Conservation (phyloP, 345 rosid species). For the Arabidopsis arenosa region DNA sequence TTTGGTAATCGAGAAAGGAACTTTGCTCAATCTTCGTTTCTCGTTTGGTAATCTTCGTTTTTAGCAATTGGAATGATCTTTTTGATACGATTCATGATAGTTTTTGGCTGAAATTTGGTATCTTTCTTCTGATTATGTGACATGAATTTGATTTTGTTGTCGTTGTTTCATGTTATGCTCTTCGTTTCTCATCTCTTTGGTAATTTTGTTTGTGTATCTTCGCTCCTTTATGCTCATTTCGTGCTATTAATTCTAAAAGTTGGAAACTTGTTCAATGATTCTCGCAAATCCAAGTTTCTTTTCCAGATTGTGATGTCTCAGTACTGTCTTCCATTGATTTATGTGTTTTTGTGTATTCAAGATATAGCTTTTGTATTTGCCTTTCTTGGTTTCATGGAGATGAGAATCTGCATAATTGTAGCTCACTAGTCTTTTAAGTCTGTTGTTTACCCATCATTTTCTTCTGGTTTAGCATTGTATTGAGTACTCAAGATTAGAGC, state of each 20-base stretch:
- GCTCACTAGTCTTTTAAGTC: background rate
- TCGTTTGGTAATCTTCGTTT: background rate
- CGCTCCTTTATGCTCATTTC: background rate
- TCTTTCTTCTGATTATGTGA: background rate
- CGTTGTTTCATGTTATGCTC: background rate
- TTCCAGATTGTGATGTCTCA: background rate
- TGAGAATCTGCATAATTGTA: background rate
- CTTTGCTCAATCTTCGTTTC: background rate
- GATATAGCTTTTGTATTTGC: background rate
- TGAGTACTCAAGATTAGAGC: background rate
- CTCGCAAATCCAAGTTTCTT: background rate
- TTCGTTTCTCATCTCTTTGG: too few relatives aligned
- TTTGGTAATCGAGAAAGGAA: conserved; percentile 27
- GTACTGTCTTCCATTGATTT: background rate
- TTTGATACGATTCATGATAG: background rate
- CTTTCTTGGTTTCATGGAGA: background rate
- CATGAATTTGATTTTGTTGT: conserved; percentile 5
- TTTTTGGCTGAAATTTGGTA: background rate
- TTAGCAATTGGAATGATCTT: background rate
- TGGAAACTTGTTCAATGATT: background rate
- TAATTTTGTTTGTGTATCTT: background rate
- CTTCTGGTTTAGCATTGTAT: background rate
- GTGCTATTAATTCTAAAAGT: background rate
- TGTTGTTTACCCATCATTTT: background rate
- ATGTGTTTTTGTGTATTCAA: background rate